phyloP scores from a whole-genome alignment of 1,284 basidiomycete species.

The Tylopilus orsonianus region DNA sequence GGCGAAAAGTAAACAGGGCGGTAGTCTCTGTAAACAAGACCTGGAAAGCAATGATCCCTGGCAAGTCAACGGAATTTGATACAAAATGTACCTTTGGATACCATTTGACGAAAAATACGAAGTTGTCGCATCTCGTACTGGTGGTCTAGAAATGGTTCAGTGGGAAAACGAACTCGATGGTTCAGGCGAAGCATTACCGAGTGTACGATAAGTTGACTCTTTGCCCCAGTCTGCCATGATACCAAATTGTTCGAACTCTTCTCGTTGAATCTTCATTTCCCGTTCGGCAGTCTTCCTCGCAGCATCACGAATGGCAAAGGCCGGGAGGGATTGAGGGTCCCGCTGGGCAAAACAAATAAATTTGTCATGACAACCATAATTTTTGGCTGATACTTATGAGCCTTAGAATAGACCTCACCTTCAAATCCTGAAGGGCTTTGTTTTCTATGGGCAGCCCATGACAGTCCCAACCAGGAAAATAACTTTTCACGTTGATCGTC shows the following conservation, averaged over 20 bases:
- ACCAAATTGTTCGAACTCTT: constrained; percentile 81
- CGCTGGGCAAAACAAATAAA: constrained; percentile 35
- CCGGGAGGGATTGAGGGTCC: constrained; percentile 54
- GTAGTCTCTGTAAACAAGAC: constrained; percentile 83
- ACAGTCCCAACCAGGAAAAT: constrained; percentile 97
- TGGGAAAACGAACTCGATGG: not conserved
- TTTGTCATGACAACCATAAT: constrained; percentile 2
- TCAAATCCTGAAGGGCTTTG: constrained; percentile 80
- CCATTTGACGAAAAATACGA: constrained; percentile 86
- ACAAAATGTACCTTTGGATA: constrained; percentile 63
- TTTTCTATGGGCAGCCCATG: constrained; percentile 97
- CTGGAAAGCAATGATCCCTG: constrained; percentile 36
- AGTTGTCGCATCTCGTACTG: constrained; percentile 90
- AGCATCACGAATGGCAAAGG: constrained; percentile 66
- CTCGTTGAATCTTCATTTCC: constrained; percentile 77
- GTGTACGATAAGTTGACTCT: constrained; percentile 81
- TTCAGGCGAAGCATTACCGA: constrained; percentile 51
- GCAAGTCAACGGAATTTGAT: not conserved
- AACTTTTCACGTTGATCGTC: constrained; percentile 48
- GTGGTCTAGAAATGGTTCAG: constrained; percentile 54
- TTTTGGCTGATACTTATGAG: not conserved
- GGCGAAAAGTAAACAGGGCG: constrained; percentile 96
- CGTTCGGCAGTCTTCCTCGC: constrained; percentile 75
- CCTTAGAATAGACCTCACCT: constrained; percentile 41
- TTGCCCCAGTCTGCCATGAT: constrained; percentile 93